These are phyloP conservation scores for Alisma plantagoaquatica DNA, from an alignment of 106 monocot species.

Conservation along the genomic window DNA sequence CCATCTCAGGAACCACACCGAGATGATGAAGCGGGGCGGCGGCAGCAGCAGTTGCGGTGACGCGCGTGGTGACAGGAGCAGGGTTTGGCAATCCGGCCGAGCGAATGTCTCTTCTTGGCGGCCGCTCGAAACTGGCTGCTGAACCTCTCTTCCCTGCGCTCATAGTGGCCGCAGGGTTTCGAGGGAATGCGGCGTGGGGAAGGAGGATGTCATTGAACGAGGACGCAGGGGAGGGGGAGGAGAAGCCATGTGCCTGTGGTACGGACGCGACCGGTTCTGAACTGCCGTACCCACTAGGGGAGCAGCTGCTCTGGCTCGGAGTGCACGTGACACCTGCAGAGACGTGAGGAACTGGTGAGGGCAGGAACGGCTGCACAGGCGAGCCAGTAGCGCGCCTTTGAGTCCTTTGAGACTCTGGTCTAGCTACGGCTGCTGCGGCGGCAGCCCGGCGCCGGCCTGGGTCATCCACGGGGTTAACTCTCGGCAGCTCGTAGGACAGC, in stretches of 20 bases:
- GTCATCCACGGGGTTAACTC: conserved; percentile 4
- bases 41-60: no score
- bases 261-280: neutral
- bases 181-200: neutral
- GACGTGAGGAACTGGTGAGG: no score
- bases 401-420: neutral
- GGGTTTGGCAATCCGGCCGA: no score
- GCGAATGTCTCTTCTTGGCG: conserved; percentile 11
- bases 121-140: conserved; percentile 26
- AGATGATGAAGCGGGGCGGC: no score
- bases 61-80: no score
- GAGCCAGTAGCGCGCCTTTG: neutral
- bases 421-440: neutral
- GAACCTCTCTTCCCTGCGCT: conserved; percentile 7
- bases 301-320: no score
- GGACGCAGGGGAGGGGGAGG: no score
- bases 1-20: no score
- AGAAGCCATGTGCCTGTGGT: no score
- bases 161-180: no score
- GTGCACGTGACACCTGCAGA: no score
- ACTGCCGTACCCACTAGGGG: neutral
- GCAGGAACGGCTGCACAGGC: neutral
- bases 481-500: conserved; percentile 9
- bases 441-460: conserved; percentile 11
- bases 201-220: neutral